phyloP scores from a whole-genome alignment of 2,329 filamentous ascomycete genomes.

The Nigrograna mackinnonii region DNA sequence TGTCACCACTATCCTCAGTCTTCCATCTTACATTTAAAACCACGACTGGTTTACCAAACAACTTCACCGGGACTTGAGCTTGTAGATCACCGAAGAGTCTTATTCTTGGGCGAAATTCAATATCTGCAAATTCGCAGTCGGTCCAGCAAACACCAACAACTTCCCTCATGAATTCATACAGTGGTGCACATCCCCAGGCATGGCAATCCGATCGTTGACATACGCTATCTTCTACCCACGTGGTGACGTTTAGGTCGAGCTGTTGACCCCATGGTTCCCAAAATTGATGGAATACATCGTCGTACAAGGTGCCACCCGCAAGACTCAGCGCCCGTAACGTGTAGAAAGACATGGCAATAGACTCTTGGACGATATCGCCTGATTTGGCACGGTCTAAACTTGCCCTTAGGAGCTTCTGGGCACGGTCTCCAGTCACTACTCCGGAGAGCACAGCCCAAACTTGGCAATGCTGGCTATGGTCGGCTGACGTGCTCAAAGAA shows the following conservation, averaged over 20 bases:
- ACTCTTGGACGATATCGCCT: constrained; percentile 25
- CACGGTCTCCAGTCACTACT: constrained; percentile 19
- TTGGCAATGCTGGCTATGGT: constrained; percentile 44
- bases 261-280: constrained; percentile 46
- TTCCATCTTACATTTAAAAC: too few species aligned
- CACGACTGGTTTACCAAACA: too few species aligned
- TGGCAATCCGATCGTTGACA: constrained; percentile 49
- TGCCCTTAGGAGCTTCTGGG: not conserved
- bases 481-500: constrained; percentile 23
- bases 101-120: not conserved
- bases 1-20: too few species aligned
- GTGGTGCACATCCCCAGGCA: constrained; percentile 48
- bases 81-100: not conserved
- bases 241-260: constrained; percentile 43
- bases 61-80: constrained; percentile 4
- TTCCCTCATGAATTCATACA: constrained; percentile 48
- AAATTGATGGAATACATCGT: constrained; percentile 17
- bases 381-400: constrained; percentile 6
- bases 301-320: constrained; percentile 37
- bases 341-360: constrained; percentile 46
- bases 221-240: constrained; percentile 49
- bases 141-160: constrained; percentile 22
- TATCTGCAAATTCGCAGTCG: not conserved
- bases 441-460: constrained; percentile 40
- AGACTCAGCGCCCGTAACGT: constrained; percentile 41